Base-by-base conservation (phyloP, 2,329 filamentous ascomycete species). In the Nigrospora osmanthi region DNA sequence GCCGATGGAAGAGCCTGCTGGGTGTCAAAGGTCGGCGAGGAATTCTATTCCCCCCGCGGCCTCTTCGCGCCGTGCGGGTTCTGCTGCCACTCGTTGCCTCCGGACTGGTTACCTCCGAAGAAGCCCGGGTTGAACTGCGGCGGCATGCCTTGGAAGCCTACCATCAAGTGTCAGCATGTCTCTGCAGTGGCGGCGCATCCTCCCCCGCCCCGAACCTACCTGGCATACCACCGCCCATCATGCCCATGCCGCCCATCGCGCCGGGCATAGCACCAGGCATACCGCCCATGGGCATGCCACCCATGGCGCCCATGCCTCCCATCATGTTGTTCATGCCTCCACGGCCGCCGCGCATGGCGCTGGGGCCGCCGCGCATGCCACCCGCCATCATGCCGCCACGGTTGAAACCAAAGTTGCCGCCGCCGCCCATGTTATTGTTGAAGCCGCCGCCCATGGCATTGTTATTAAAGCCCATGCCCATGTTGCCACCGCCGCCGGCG, bases 11-110 rank as follows among this genome's bases (percentile, higher is more conserved):
- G 23, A 28, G 23, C 23, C 23, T 28, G 23, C 23, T 19, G 13
- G 39, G 39, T 5, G 39, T 5, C 32, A 35, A 32, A 42, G 34
- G 30, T 10, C 11, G 15, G 15, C 28, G 32, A 35, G 19, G 42
- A 35, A 39, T 16, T 23, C 48, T 55, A 61, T 48, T 58, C 58
- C 45, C 55, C 59, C 19, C 60, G 57, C 7, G 59, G 59, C 35
- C 60, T 51, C 47, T 63, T 63, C 16, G 58, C 58, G 17, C 60
- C 60, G 40, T 63, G 60, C 4, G 60, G 60, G 38, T 63, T 63
- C 49, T 63, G 59, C 16, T 43, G 48, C 60, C 60, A 63, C 15
- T 63, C 60, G 38, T 47, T 28, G 53, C 56, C 49, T 54, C 57
- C 47, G 58, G 58, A 47, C 57, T 62, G 59, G 47, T 58, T 58